Base-by-base conservation (phyloP, 1,284 basidiomycete species). In the Trichosporon sp. region DNA sequence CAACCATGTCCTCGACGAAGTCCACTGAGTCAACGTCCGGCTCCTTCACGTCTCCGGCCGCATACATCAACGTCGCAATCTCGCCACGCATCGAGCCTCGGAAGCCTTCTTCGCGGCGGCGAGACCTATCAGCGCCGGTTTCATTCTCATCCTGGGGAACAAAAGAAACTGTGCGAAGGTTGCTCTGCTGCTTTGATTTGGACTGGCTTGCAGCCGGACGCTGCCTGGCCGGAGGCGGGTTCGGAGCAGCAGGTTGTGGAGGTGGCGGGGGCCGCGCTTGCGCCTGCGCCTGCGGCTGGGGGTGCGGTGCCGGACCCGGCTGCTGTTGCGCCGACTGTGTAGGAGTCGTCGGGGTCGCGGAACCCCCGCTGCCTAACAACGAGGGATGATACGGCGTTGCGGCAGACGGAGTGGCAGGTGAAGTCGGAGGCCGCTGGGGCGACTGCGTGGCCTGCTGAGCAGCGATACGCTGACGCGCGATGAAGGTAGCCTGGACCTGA, bases 11-110 rank as follows among this genome's bases (percentile, higher is more conserved):
- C 72, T 83, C 82, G 70, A 83, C 74, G 56, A 77, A 80, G 59
- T 83, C 81, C 38, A 82, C 79, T 0, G 82, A 76, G 65, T 82
- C 79, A 32, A 77, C 66, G 48, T 77, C 77, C 4, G 82, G 82
- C 35, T 81, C 78, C 1, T 51, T 56, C 1, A 79, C 81, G 61
- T 83, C 82, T 4, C 82, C 82, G 12, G 77, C 74, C 2, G 78
- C 81, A 71, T 81, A 83, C 82, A 83, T 82, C 48, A 83, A 70
- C 21, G 78, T 68, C 2, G 81, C 77, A 31, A 82, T 77, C 71
- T 83, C 82, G 61, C 73, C 75, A 16, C 79, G 73, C 81, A 83
- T 83, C n/a, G 76, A 74, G 1, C 81, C 80, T 10, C 81, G 73
- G 75, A 83, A 74, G 1, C 80, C 77, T 32, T 69, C 68, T 3